Base-by-base conservation (phyloP, 441 rosid species). In the Erysimum pusillum region DNA sequence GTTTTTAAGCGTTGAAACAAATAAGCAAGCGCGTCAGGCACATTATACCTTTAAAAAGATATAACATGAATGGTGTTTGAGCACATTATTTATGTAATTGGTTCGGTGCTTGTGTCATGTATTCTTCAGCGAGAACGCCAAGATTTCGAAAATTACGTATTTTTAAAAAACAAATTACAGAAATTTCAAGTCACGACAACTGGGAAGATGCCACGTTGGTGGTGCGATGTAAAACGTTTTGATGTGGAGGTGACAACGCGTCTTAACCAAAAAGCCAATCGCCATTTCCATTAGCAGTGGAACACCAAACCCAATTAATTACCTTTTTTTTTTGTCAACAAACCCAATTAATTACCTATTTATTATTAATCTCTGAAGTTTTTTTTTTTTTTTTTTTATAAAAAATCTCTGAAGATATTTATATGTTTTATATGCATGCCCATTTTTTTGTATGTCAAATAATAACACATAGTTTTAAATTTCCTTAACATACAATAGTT, bases 201-300 rank as follows among this genome's bases (percentile, higher is more conserved):
- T 35, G n/a, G 7, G 34, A 52, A 69, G 11, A 35, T 31, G 42
- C 63, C 70, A 76, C 70, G 68, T 34, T 75, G 67, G 22, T 36
- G 32, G 17, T 57, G 17, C 60, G 61, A 39, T 15, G 46, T 45
- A 66, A 66, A 57, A 15, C 51, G 20, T 15, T 75, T 45, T 34
- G 63, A 68, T 60, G 45, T 51, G 56, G 59, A 68, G 56, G 58
- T 34, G 20, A 69, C 70, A 61, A 69, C 80, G 65, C 70, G 71
- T 63, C 71, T 52, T 52, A 61, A 66, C 42, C 25, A 48, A 35
- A 65, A 56, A 35, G 25, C 14, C 41, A 76, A 31, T 68, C 8
- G 54, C 56, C 45, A 51, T 22, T 51, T 61, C 75, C 69, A 61
- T 63, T 62, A 69, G 42, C 75, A 39, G 64, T 69, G 69, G 41